Base-by-base conservation (phyloP, 177 flowering plant species). In the Vitis hybrid region DNA sequence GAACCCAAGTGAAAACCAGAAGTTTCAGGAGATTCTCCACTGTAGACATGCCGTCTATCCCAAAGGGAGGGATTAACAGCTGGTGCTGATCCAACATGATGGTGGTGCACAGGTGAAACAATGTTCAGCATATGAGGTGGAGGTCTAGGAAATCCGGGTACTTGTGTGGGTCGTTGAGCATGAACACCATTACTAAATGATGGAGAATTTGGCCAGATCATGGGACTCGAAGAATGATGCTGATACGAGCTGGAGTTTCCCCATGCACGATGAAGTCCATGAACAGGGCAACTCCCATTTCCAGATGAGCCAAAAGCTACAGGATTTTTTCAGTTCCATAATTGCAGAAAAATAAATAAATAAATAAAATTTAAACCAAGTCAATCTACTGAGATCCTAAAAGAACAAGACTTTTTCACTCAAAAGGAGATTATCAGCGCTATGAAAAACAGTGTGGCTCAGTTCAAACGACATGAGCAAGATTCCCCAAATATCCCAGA, bases 81-180 rank as follows among this genome's bases (percentile, higher is more conserved):
- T 18, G 85, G 86, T 61, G 86, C 83, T 51, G 90, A 81, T 15
- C 78, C 83, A 16, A 76, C 77, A 26, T 80, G 83, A 57, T 61
- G 65, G 57, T 69, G 70, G 52, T 74, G 78, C 64, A 62, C 5
- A 14, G 78, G 68, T 51, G 76, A 18, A 64, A 51, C 68, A 19
- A 69, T 31, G 56, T 72, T 77, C 65, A 72, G 29, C 70, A 78
- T 62, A 69, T 72, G 71, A 62, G 71, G 51, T 51, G 78, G 70
- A 31, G 49, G 57, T 39, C 72, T 59, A 60, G 76, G 74, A 62
- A 75, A 65, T 66, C 76, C 76, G 52, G 72, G 75, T 60, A 75
- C 52, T 50, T 71, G 73, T 18, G 70, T 66, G 18, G 64, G 72
- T 16, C 60, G 57, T 50, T 52, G 76, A 66, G 64, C 70, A 64